Evolutionary conservation across 108 stramenopile genomes (phyloP), one percentile per base, ranked within the genome.

Genomic region (Cylindrotheca closterium): DNA sequence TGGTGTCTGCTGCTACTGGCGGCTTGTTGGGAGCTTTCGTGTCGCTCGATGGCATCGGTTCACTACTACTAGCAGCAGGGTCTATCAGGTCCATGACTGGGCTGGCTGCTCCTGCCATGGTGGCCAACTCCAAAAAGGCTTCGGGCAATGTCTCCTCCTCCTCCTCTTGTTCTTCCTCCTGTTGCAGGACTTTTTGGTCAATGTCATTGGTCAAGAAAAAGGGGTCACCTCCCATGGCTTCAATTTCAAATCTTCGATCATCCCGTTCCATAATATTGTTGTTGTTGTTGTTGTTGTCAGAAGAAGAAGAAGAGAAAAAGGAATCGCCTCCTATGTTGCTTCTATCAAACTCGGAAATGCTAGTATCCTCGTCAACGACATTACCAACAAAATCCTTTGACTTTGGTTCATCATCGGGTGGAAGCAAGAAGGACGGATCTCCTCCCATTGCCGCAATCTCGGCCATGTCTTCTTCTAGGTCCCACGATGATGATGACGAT

Each of bases 181-280:
- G 10, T 23, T 52, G 21, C 17, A 18, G 21, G 10, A 22, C 29
- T 26, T n/a, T 57, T 7, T 5, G 4, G 5, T 23, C 30, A 4
- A 28, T 7, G 24, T 57, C 55, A 33, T 49, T 33, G 25, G 23
- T 57, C 19, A 60, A 30, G 32, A 63, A 63, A 27, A 56, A 67
- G 23, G 66, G 55, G 60, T 65, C 72, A 37, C 73, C 73, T 12
- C 73, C 73, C 60, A 74, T 62, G 0, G 73, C 59, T 50, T 74
- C 66, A n/a, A 74, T 50, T 47, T 73, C 71, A n/a, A n/a, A n/a
- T n/a, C n/a, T n/a, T n/a, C n/a, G n/a, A n/a, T n/a, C n/a, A n/a
- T n/a, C n/a, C n/a, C n/a, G n/a, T n/a, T n/a, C n/a, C n/a, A n/a
- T n/a, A n/a, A n/a, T n/a, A n/a, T n/a, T n/a, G n/a, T n/a, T n/a